Percentiles rank a stretch among this genome's conserved stretches.
phyloP scores from a whole-genome alignment of 352 stramenopile genomes.

The Pythium folliculosum region DNA sequence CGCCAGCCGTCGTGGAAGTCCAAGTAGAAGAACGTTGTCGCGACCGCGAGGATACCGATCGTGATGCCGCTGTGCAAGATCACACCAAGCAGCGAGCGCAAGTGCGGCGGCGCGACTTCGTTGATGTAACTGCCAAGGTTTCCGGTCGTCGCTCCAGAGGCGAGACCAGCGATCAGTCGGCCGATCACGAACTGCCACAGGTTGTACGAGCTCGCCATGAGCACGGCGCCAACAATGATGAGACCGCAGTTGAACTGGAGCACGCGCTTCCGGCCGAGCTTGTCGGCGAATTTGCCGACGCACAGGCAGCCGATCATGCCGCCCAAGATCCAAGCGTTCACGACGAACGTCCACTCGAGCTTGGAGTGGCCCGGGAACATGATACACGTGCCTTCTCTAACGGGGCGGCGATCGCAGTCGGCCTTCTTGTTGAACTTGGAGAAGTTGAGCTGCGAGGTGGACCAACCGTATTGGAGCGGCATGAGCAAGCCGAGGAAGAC shows the following conservation, averaged over 20 bases:
- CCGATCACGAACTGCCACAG: slow-evolving; percentile 42
- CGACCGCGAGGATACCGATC: slow-evolving; percentile 47
- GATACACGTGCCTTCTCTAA: slow-evolving; percentile 34
- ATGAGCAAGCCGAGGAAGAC: slow-evolving; percentile 50
- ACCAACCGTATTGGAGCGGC: slow-evolving; percentile 59
- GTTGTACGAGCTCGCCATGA: slow-evolving; percentile 32
- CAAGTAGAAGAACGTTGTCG: slow-evolving; percentile 57
- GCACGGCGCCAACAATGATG: slow-evolving; percentile 35
- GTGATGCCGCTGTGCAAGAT: slow-evolving; percentile 51
- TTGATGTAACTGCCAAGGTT: slow-evolving; percentile 45
- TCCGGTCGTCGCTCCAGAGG: slow-evolving; percentile 38
- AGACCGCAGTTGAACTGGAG: slow-evolving; percentile 38
- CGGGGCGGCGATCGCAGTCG: slow-evolving; percentile 40
- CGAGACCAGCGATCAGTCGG: slow-evolving; percentile 40
- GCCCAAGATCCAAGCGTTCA: slow-evolving; percentile 47
- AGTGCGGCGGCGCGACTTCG: slow-evolving; percentile 44
- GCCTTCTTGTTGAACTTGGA: slow-evolving; percentile 55
- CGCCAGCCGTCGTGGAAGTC: slow-evolving; percentile 54
- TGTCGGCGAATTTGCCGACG: slow-evolving; percentile 34
- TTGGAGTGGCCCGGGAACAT: slow-evolving; percentile 40
- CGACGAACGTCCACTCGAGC: slow-evolving; percentile 38
- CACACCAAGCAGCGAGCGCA: slow-evolving; percentile 35
- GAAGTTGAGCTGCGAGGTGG: slow-evolving; percentile 66
- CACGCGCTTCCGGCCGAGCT: slow-evolving; percentile 34
- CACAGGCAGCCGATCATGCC: slow-evolving; percentile 42